Evolutionary conservation across 2,329 filamentous ascomycete species (phyloP), one percentile per base, ranked within the genome.

Genomic region (Aureobasidium sp.): DNA sequence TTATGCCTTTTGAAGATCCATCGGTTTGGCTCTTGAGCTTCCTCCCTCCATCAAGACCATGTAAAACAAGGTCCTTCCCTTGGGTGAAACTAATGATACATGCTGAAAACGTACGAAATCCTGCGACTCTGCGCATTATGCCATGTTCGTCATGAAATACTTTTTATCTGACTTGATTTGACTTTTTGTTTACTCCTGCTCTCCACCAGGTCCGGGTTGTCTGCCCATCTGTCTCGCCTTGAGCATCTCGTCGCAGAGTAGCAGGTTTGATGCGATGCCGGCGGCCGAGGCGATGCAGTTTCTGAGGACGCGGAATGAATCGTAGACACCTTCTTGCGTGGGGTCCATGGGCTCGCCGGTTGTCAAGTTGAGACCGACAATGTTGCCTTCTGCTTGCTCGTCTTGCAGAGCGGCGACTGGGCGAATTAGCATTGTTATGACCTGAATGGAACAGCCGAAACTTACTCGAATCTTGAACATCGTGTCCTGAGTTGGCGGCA

Each of bases 291-390:
- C 90, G 58, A 98, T 83, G 69, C 85, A 90, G 75, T 97, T 97
- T 61, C 93, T 81, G 63, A 98, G 72, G 30, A 98, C 93, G 55
- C 93, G 82, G 82, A 94, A 98, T 12, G 90, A 96, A 70, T 98
- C 93, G 68, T 88, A 98, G 7, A 98, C 86, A 63, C 93, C 93
- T 67, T 88, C 87, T 60, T 95, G 82, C 57, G 89, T 84, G 1
- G 93, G 93, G 66, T 97, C 93, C 90, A 97, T 97, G 2, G 91
- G 86, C 66, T 93, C 84, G 56, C 93, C 93, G 5, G 88, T 90
- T 45, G 84, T 79, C 53, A 98, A 77, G 67, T 97, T 86, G 59
- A 98, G 75, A 17, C 93, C 93, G 54, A 93, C 90, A 37, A 88
- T 72, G 62, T 93, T 88, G 54, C 91, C 91, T 29, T 96, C 87